These are phyloP conservation scores for Arthrinium phaeospermum DNA, from an alignment of 2,329 filamentous ascomycete species.

Conservation along the genomic window DNA sequence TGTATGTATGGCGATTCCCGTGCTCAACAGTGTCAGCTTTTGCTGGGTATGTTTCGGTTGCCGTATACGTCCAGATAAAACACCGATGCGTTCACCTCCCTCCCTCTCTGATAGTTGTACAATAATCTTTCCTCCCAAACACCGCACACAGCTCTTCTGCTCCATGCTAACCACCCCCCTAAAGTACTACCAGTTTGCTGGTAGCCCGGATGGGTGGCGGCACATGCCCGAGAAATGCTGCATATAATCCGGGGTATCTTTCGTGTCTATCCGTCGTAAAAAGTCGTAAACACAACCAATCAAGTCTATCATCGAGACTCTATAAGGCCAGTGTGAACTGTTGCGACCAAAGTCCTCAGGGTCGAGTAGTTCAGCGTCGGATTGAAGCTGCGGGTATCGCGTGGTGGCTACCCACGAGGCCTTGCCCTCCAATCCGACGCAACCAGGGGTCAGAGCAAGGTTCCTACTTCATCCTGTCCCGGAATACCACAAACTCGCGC, in stretches of 20 bases:
- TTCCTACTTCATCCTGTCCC: slow-evolving; percentile 47
- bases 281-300: slow-evolving; percentile 12
- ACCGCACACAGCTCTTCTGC: background rate
- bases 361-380: slow-evolving; percentile 18
- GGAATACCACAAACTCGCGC: slow-evolving; percentile 59
- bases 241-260: slow-evolving; percentile 15
- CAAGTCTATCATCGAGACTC: slow-evolving; percentile 4
- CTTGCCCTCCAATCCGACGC: background rate
- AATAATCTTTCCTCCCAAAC: slow-evolving; percentile 12
- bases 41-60: background rate
- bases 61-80: background rate
- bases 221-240: slow-evolving; percentile 4
- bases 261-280: slow-evolving; percentile 11
- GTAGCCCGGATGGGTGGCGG: background rate
- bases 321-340: background rate
- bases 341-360: background rate
- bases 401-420: slow-evolving; percentile 13
- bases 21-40: background rate
- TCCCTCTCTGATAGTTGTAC: background rate
- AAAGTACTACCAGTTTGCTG: slow-evolving; percentile 1
- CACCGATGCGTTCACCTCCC: background rate
- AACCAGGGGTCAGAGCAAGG: slow-evolving; percentile 14
- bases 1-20: background rate
- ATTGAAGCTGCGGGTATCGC: background rate
- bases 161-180: background rate